These are phyloP conservation scores for Rossbeevera mucosa DNA, from an alignment of 768 basidiomycete genomes.

Conservation along the genomic window DNA sequence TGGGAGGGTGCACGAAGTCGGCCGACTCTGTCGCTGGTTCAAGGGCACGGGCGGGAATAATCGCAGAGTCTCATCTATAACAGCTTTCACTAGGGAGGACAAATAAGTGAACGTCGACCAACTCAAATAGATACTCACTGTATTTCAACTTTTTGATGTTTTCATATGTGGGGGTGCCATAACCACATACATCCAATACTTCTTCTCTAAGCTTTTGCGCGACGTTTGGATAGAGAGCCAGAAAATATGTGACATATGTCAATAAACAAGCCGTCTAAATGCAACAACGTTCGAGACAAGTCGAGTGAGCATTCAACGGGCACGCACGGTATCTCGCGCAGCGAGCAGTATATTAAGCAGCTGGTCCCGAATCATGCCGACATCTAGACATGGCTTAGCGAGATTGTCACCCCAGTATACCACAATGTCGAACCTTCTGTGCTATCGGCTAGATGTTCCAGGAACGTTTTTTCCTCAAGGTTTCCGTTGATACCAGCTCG, in stretches of 20 bases:
- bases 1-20: slow-evolving; percentile 47
- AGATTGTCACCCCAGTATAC: not conserved
- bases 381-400: slow-evolving; percentile 41
- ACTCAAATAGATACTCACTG: slow-evolving; percentile 37
- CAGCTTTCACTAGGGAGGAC: slow-evolving; percentile 53
- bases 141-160: slow-evolving; percentile 60
- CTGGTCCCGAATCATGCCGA: slow-evolving; percentile 66
- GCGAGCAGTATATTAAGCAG: slow-evolving; percentile 74
- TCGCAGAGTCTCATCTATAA: slow-evolving; percentile 74
- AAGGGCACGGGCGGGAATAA: slow-evolving; percentile 78
- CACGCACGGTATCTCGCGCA: slow-evolving; percentile 67
- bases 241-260: slow-evolving; percentile 66
- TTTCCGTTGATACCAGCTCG: slow-evolving; percentile 36
- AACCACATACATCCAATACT: slow-evolving; percentile 53
- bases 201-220: slow-evolving; percentile 52
- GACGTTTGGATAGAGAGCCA: slow-evolving; percentile 61
- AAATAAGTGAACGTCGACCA: slow-evolving; percentile 4
- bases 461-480: slow-evolving; percentile 54
- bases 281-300: not conserved
- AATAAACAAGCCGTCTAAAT: slow-evolving; percentile 61
- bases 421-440: slow-evolving; percentile 47
- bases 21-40: slow-evolving; percentile 59
- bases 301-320: not conserved
- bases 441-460: slow-evolving; percentile 62
- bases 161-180: slow-evolving; percentile 49